Conservation (phyloP, 768 basidiomycete species). For the Boletus vinaceobasis region DNA sequence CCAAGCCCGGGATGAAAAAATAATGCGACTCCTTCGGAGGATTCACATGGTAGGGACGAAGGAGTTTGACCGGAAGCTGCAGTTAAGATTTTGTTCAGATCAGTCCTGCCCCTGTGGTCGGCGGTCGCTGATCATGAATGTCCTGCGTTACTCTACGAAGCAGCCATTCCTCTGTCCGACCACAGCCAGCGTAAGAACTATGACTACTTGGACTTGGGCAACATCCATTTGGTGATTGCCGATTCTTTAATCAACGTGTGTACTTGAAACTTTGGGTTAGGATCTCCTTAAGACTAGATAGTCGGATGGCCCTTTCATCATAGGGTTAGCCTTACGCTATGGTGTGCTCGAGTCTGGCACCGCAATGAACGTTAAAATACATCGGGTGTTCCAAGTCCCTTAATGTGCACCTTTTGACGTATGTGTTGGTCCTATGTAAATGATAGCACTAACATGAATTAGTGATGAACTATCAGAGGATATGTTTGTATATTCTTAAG, state of each 20-base stretch:
- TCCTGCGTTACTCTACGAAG: not conserved
- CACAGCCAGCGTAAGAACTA: not conserved
- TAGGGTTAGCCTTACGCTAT: not conserved
- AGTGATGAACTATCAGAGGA: too few species aligned
- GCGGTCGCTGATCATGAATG: not conserved
- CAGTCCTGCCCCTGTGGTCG: not conserved
- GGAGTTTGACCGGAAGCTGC: not conserved
- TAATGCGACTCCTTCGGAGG: not conserved
- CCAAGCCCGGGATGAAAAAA: not conserved
- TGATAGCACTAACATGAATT: too few species aligned
- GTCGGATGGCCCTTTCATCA: not conserved
- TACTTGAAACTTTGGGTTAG: not conserved
- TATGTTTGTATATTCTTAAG: too few species aligned
- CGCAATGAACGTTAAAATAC: not conserved
- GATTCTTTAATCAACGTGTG: not conserved
- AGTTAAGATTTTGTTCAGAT: not conserved
- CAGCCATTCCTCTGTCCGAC: not conserved
- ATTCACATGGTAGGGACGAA: not conserved
- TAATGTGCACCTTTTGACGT: not conserved
- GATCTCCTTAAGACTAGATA: not conserved
- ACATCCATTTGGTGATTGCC: not conserved
- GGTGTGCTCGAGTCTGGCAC: not conserved
- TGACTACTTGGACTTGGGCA: not conserved
- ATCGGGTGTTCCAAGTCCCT: not conserved
- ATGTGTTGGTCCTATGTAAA: not conserved